These are phyloP conservation scores for Acanthamoeba sp. DNA, from an alignment of 208 protist species.

Conservation along the genomic window DNA sequence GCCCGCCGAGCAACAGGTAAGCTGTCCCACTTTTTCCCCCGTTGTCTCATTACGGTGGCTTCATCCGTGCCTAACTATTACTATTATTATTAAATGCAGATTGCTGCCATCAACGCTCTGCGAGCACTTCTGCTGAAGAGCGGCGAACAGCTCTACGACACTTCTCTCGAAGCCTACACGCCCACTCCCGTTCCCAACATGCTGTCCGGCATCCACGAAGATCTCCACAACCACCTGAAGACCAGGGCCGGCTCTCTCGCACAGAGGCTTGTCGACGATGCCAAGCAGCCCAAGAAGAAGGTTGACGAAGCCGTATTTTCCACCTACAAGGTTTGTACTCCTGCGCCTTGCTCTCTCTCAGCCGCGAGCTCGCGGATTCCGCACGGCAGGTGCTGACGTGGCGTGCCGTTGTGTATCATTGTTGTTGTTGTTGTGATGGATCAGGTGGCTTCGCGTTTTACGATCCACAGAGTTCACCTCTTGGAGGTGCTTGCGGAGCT, in stretches of 20 bases:
- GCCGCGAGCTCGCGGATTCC: neutral
- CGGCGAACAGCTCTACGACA: slow-evolving; percentile 56
- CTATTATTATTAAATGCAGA: too few relatives aligned
- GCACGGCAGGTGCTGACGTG: neutral
- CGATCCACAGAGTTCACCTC: neutral
- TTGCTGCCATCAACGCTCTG: slow-evolving; percentile 39
- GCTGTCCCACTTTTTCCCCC: too few relatives aligned
- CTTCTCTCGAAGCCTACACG: slow-evolving; percentile 55
- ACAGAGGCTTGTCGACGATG: slow-evolving; percentile 45
- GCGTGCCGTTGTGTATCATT: neutral
- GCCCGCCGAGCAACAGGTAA: slow-evolving; percentile 51
- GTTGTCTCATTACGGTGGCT: too few relatives aligned
- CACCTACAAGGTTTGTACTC: slow-evolving; percentile 15
- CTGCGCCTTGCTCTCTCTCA: neutral
- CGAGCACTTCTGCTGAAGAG: slow-evolving; percentile 29
- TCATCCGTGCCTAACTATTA: too few relatives aligned
- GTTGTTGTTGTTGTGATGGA: too few relatives aligned
- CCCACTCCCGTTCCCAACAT: slow-evolving; percentile 64
- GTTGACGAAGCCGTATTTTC: neutral
- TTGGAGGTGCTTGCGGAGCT: slow-evolving; percentile 56
- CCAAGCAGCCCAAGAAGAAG: slow-evolving; percentile 45
- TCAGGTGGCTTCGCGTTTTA: slow-evolving; percentile 15
- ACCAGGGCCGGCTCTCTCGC: neutral
- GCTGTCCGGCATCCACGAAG: slow-evolving; percentile 32
- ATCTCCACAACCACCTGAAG: slow-evolving; percentile 55